Evolutionary conservation across 345 rosid species (phyloP).

Genomic region (Mercurialis annua): DNA sequence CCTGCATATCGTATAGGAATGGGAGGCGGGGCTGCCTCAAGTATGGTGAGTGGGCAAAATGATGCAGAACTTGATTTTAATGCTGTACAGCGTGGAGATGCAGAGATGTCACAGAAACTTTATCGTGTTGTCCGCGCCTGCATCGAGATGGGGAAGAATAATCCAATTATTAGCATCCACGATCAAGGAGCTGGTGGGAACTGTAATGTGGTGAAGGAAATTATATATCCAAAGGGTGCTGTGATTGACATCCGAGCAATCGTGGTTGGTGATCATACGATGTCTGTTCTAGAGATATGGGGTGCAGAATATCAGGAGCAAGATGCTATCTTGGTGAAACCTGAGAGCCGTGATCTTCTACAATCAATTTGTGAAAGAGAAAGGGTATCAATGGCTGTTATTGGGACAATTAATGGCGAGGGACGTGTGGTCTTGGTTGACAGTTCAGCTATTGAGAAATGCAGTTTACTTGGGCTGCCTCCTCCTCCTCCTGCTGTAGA

Average conservation of each 20-base stretch:
- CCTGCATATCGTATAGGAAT: conserved; percentile 96
- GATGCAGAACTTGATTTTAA: conserved; percentile 96
- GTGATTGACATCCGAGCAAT: conserved; percentile 75
- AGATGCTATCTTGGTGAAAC: conserved; percentile 89
- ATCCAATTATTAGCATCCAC: conserved; percentile 92
- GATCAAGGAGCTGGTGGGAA: conserved; percentile 99
- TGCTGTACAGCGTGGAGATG: conserved; percentile 97
- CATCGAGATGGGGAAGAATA: conserved; percentile 82
- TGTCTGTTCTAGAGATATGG: conserved; percentile 97
- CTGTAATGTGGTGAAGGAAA: conserved; percentile 93
- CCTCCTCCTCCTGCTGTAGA: conserved; percentile 85
- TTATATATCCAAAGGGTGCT: conserved; percentile 87
- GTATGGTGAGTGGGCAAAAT: conserved; percentile 96
- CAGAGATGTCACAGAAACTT: conserved; percentile 92
- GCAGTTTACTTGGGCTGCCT: conserved; percentile 53
- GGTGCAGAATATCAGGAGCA: conserved; percentile 99
- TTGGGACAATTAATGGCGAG: conserved; percentile 73
- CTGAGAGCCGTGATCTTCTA: conserved; percentile 63
- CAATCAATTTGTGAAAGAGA: conserved; percentile 83
- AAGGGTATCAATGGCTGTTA: conserved; percentile 88
- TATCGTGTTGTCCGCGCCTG: conserved; percentile 92
- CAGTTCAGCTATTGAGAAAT: conserved; percentile 51
- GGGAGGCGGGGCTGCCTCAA: conserved; percentile 97
- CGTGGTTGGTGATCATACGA: conserved; percentile 87
- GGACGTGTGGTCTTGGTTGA: conserved; percentile 78